Evolutionary conservation across 371 early-diverging fungal genomes (phyloP), one percentile per base, ranked within the genome.

Genomic region (Mucor indicus): DNA sequence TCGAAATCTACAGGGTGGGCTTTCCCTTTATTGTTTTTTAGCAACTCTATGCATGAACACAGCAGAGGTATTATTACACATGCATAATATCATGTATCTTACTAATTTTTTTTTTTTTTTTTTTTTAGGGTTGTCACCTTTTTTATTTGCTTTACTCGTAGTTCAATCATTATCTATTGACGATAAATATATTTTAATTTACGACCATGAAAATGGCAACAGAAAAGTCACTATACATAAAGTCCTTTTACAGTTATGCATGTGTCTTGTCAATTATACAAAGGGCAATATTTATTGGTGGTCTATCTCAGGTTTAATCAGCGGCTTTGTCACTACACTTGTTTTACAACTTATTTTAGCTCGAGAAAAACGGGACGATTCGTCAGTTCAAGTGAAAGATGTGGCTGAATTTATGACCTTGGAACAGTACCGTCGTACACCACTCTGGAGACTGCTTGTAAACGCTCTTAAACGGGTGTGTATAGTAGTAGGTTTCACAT

Each of bases 261-360:
- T 80, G 67, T 76, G 75, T 30, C 64, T 80, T 11, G 45, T 79
- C 42, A 83, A 83, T 43, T 76, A 64, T 32, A 44, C 71, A 11
- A 64, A 60, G n/a, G 72, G 74, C 44, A 79, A 76, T 22, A 76
- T 79, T 43, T 55, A 79, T n/a, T 83, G 83, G 83, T 83, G 83
- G 83, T 76, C 78, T 15, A 38, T 77, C 38, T 57, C 78, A 17
- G 80, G 80, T 16, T 42, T 79, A n/a, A 33, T 75, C 22, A 67
- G 69, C 19, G 83, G 83, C 1, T 67, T 68, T 36, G 20, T 78
- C 16, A 69, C 64, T 2, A 66, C 72, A 2, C 23, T 79, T 23
- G 32, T 55, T 7, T 60, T 77, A 17, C 75, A 75, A 24, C 48
- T 58, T 1, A 25, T 57, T n/a, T 47, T 71, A 25, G 59, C 54